Evolutionary conservation across 129 eudicot species (phyloP).

Genomic region (Scalesia atractyloides): DNA sequence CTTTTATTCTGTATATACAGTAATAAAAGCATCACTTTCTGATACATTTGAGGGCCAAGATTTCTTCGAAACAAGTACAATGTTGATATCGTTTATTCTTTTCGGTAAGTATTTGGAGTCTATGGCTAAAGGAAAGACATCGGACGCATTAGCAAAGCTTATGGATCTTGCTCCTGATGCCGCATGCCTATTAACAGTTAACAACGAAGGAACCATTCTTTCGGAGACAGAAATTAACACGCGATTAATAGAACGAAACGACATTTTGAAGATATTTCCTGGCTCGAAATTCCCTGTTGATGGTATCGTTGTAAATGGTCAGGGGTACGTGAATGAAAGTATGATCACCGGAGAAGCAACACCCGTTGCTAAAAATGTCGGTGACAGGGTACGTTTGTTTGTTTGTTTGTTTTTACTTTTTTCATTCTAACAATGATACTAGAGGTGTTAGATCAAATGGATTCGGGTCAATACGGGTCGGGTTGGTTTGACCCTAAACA

Average conservation of each 20-base stretch:
- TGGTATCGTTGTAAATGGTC: slow-evolving; percentile 81
- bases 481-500: slow-evolving; percentile 7
- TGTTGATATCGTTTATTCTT: slow-evolving; percentile 95
- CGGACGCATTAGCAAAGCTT: slow-evolving; percentile 94
- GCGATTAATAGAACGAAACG: slow-evolving; percentile 73
- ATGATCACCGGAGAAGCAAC: slow-evolving; percentile 98
- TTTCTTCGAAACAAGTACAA: slow-evolving; percentile 96
- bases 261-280: slow-evolving; percentile 84
- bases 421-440: not conserved
- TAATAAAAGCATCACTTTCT: slow-evolving; percentile 74
- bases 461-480: not conserved
- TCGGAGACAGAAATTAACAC: slow-evolving; percentile 85
- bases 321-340: slow-evolving; percentile 95
- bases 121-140: slow-evolving; percentile 92
- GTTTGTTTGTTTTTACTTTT: not conserved
- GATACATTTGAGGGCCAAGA: slow-evolving; percentile 81
- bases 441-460: not conserved
- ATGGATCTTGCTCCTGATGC: slow-evolving; percentile 82
- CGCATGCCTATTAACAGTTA: slow-evolving; percentile 62
- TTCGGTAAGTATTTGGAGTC: slow-evolving; percentile 92
- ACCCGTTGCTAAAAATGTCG: slow-evolving; percentile 75
- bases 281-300: slow-evolving; percentile 91
- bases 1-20: slow-evolving; percentile 80
- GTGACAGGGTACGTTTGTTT: slow-evolving; percentile 68
- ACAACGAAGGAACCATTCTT: slow-evolving; percentile 55